phyloP scores from a whole-genome alignment of 208 protist species.

The Phytomonas francai region DNA sequence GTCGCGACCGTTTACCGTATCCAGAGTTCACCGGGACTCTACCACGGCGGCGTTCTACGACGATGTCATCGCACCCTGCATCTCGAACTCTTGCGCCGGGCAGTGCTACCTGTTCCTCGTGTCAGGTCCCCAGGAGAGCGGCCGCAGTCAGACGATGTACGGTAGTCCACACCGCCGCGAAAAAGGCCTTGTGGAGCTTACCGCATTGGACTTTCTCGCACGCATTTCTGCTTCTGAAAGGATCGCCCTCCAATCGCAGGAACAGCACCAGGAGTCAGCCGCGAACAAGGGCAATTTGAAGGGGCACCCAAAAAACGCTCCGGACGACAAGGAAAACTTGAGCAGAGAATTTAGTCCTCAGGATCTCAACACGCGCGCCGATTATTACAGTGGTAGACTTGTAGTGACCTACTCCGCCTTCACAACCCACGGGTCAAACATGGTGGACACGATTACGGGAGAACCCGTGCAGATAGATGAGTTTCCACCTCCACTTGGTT shows the following conservation, averaged over 20 bases:
- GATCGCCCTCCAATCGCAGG: conserved; percentile 22
- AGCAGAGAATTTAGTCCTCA: conserved; percentile 8
- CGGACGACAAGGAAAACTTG: conserved; percentile 11
- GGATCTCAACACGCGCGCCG: background rate
- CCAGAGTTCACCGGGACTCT: conserved; percentile 68
- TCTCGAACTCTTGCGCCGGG: conserved; percentile 62
- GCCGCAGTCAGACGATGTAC: conserved; percentile 83
- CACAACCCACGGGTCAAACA: conserved; percentile 49
- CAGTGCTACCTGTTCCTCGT: conserved; percentile 84
- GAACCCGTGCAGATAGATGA: conserved; percentile 53
- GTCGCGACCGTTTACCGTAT: conserved; percentile 59
- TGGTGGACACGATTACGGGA: conserved; percentile 49
- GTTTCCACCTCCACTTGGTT: conserved; percentile 70
- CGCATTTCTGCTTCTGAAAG: conserved; percentile 31
- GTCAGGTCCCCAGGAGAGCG: conserved; percentile 65
- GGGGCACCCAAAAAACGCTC: background rate
- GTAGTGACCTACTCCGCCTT: conserved; percentile 79
- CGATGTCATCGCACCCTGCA: conserved; percentile 73
- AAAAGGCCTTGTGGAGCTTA: conserved; percentile 71
- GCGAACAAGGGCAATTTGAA: background rate
- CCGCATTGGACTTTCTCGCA: conserved; percentile 56
- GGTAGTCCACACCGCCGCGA: conserved; percentile 75
- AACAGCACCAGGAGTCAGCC: conserved; percentile 11
- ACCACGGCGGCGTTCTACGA: conserved; percentile 64
- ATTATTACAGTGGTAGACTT: conserved; percentile 21